These are phyloP conservation scores for Solanum etuberosum DNA, from an alignment of 257 asterid species.

Conservation along the genomic window DNA sequence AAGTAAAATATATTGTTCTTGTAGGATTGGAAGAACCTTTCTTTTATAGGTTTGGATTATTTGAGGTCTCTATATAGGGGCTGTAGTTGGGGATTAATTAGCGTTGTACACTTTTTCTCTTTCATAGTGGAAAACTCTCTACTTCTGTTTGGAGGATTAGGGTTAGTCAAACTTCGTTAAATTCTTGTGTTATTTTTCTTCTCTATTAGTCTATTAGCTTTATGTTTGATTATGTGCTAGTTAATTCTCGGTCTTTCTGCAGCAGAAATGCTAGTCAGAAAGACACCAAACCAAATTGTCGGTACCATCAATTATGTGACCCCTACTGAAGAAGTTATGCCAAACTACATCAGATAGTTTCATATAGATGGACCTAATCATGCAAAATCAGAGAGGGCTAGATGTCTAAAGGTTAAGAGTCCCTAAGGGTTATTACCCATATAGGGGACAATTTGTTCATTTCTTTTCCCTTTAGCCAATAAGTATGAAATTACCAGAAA, in stretches of 20 bases:
- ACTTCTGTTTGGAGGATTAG: background rate
- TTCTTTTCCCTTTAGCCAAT: background rate
- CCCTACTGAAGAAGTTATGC: background rate
- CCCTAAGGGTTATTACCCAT: background rate
- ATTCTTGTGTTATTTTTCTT: background rate
- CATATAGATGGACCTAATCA: background rate
- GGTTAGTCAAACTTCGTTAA: background rate
- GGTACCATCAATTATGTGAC: background rate
- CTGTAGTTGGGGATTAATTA: background rate
- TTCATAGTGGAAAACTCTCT: background rate
- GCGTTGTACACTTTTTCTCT: background rate
- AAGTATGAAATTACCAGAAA: background rate
- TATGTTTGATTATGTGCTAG: background rate
- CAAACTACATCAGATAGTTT: background rate
- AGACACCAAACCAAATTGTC: background rate
- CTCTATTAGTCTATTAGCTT: background rate
- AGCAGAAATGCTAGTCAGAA: background rate
- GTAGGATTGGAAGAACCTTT: background rate
- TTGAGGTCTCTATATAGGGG: background rate
- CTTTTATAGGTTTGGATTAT: background rate
- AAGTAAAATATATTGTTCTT: too few species aligned
- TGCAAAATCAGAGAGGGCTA: background rate
- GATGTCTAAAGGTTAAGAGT: background rate
- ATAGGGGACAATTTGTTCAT: background rate
- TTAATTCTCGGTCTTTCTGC: background rate